Evolutionary conservation across 2,329 filamentous ascomycete genomes (phyloP).

Genomic region (Talaromyces sp.): DNA sequence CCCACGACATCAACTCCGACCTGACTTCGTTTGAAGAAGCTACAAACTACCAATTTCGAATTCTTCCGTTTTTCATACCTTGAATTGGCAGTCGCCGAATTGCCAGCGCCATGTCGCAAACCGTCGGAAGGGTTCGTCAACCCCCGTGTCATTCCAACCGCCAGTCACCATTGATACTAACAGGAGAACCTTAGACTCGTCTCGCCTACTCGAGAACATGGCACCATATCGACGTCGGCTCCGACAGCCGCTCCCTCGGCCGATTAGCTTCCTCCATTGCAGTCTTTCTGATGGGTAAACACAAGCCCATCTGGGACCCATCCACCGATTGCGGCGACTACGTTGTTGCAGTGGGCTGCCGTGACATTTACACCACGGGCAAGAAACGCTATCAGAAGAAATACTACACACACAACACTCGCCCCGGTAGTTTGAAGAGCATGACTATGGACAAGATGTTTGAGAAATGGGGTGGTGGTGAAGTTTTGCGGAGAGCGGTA

Average conservation of each 20-base stretch:
- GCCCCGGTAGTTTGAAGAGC: conserved; percentile 77
- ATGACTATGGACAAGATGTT: conserved; percentile 96
- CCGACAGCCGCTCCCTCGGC: conserved; percentile 74
- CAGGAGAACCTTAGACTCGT: conserved; percentile 61
- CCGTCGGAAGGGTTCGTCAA: conserved; percentile 37
- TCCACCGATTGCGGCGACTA: conserved; percentile 99
- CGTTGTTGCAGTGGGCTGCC: conserved; percentile 88
- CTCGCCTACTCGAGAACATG: conserved; percentile 95
- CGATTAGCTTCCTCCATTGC: conserved; percentile 86
- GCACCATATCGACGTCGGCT: conserved; percentile 77
- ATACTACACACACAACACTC: conserved; percentile 92
- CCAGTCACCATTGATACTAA: not conserved
- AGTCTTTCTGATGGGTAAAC: conserved; percentile 89
- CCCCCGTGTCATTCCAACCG: conserved; percentile 2
- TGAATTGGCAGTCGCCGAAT: not conserved
- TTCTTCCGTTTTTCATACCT: not conserved
- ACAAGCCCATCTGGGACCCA: conserved; percentile 97
- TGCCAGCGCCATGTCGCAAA: conserved; percentile 36
- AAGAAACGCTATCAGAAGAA: conserved; percentile 91
- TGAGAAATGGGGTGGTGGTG: conserved; percentile 86
- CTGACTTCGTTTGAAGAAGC: not conserved
- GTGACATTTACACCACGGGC: conserved; percentile 80
- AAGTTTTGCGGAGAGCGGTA: conserved; percentile 87
- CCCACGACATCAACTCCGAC: not conserved
- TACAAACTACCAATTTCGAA: not conserved